These are phyloP conservation scores for Tillandsia leiboldiana DNA, from an alignment of 176 grass and related monocot species.

Conservation along the genomic window DNA sequence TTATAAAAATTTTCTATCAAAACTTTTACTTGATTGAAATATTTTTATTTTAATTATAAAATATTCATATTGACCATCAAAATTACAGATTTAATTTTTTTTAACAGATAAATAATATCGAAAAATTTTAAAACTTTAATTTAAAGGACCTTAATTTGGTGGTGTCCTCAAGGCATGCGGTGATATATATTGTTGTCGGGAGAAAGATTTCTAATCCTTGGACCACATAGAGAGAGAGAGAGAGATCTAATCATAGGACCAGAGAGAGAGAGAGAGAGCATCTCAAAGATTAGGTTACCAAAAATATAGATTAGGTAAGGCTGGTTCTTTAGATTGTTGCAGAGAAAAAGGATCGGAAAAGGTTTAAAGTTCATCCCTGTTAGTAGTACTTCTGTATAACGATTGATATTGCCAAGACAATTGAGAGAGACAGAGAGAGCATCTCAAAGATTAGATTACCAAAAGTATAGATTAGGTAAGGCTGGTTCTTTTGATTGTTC, in stretches of 20 bases:
- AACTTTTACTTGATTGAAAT: too few species aligned
- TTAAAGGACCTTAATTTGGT: background rate
- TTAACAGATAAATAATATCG: background rate
- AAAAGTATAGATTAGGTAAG: background rate
- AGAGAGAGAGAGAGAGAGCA: background rate
- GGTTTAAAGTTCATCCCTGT: too few species aligned
- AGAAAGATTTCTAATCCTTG: background rate
- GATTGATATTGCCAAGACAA: too few species aligned
- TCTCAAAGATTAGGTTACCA: background rate
- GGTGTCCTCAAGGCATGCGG: background rate
- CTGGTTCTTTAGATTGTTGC: too few species aligned
- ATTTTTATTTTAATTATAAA: too few species aligned
- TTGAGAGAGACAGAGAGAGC: too few species aligned
- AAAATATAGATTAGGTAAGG: background rate
- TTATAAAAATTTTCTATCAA: too few species aligned
- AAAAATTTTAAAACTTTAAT: background rate
- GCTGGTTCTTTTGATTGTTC: too few species aligned
- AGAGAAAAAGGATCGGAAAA: too few species aligned
- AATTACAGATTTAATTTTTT: background rate
- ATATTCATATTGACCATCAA: background rate
- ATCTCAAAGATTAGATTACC: too few species aligned
- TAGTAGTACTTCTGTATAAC: too few species aligned
- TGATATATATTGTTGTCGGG: conserved; percentile 2
- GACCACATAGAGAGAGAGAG: background rate
- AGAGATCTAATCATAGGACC: too few species aligned